Base-by-base conservation (phyloP, 73 alveolate genomes). In the Paramecium octaurelia region DNA sequence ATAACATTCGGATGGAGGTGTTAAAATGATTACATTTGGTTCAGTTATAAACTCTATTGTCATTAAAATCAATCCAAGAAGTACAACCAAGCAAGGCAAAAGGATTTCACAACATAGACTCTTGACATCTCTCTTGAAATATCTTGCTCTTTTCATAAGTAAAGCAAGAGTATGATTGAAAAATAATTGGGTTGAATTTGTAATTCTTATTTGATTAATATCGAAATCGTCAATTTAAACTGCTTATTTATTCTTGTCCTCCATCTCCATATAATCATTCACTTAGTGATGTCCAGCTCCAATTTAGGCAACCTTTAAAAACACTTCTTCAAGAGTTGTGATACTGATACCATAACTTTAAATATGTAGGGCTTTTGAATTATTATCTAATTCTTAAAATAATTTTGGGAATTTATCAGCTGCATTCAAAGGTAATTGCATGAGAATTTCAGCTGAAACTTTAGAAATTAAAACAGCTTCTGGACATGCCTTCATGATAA, bases 261-360 rank as follows among this genome's bases (percentile, higher is more conserved):
- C 85, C 23, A 68, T 75, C 11, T 69, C 58, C 40, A 14, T 23
- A 34, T 44, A 60, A 76, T 64, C 86, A 38, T 85, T 57, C 11
- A 58, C 88, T 58, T 70, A 20, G 14, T 92, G 36, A 80, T 64
- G 68, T 89, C 69, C 92, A 11, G 94, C 87, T 44, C 80, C 88
- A 11, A 70, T 64, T 89, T 89, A 24, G 14, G 96, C 99, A 2
- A 98, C 99, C 93, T 95, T 95, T n/a, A 98, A 93, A 93, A 98
- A 98, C 5, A 98, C 99, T 93, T 98, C 99, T 97, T 98, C 99
- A 71, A 98, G 95, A 16, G 99, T 98, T 11, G 99, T 96, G 86
- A 98, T 96, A 27, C 98, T 95, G 2, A 96, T 92, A 6, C 98
- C 98, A 85, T 96, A 96, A 42, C 96, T 92, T 16, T 42, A 60